These are phyloP conservation scores for Hylodesmum podocarpum DNA, from an alignment of 306 rosid genomes.

Conservation along the genomic window DNA sequence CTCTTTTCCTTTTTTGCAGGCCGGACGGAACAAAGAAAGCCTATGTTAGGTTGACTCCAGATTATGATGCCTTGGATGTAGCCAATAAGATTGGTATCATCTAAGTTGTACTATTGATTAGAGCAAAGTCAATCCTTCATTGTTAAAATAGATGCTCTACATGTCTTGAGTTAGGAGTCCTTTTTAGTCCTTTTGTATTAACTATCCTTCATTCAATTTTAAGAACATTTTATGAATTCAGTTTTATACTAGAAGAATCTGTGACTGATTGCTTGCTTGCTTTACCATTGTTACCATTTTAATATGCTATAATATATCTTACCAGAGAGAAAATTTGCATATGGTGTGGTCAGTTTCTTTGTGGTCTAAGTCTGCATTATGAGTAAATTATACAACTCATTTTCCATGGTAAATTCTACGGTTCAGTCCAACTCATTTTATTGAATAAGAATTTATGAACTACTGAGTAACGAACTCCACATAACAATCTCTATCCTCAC, in stretches of 20 bases:
- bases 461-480: conserved; percentile 18
- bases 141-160: conserved; percentile 46
- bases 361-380: not conserved
- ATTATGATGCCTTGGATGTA: conserved; percentile 87
- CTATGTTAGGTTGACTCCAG: conserved; percentile 83
- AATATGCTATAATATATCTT: not conserved
- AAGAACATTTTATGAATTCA: not conserved
- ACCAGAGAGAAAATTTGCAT: not conserved
- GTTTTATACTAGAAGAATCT: not conserved
- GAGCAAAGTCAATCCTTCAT: conserved; percentile 20
- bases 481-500: not conserved
- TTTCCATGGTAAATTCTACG: not conserved
- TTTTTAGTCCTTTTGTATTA: conserved; percentile 28
- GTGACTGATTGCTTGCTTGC: not conserved
- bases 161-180: conserved; percentile 30
- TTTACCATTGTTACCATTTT: not conserved
- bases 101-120: conserved; percentile 37
- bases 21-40: conserved; percentile 97
- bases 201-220: conserved; percentile 26
- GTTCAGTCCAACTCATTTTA: not conserved
- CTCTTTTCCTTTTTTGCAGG: conserved; percentile 41
- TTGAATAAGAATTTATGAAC: not conserved
- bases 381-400: not conserved
- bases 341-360: not conserved
- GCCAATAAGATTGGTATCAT: conserved; percentile 95